Conservation (phyloP, 2,329 filamentous ascomycete species). For the Xylaria sp. region DNA sequence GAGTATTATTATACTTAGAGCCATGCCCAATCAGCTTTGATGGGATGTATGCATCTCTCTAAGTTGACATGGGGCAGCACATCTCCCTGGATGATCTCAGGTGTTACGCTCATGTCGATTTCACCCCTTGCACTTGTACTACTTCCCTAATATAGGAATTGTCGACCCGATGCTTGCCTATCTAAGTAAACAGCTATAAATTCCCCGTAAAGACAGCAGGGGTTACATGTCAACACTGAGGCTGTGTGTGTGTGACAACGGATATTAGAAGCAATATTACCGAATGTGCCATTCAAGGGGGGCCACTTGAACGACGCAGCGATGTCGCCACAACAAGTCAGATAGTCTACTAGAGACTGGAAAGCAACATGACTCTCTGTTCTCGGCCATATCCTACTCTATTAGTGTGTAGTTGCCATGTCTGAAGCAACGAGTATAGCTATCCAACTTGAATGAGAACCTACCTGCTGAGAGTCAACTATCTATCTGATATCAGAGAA, state of each 20-base stretch:
- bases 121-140: neutral
- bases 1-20: neutral
- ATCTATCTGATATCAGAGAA: neutral
- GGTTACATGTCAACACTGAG: neutral
- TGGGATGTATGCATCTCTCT: neutral
- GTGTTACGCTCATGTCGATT: neutral
- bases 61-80: too few species aligned
- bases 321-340: neutral
- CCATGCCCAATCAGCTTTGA: neutral
- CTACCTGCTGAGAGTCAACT: neutral
- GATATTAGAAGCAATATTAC: neutral
- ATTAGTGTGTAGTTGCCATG: conserved; percentile 7
- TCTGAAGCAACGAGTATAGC: conserved; percentile 10
- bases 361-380: neutral
- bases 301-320: neutral
- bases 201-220: neutral
- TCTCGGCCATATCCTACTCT: neutral
- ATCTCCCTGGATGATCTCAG: neutral
- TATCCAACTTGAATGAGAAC: neutral
- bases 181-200: neutral
- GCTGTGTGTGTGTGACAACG: neutral
- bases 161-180: neutral
- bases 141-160: neutral
- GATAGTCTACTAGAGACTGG: neutral
- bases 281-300: neutral